These are phyloP conservation scores for Alternaria alternata DNA, from an alignment of 2,329 filamentous ascomycete species.

Conservation along the genomic window DNA sequence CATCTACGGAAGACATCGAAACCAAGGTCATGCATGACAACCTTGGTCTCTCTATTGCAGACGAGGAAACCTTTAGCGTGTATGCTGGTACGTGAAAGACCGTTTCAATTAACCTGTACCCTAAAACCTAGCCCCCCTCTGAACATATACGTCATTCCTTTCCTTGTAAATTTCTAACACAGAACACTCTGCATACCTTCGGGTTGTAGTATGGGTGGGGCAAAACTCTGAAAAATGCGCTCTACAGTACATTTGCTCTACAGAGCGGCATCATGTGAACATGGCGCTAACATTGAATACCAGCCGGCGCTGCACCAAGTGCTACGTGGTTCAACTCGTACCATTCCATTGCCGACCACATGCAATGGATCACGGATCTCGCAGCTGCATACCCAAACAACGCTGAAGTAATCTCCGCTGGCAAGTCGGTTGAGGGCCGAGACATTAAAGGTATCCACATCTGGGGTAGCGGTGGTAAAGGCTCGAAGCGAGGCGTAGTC, in stretches of 20 bases:
- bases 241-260: conserved; percentile 13
- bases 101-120: too few relatives aligned
- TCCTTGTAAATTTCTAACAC: too few relatives aligned
- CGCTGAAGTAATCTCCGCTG: conserved; percentile 45
- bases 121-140: too few relatives aligned
- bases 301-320: conserved; percentile 41
- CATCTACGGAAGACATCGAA: conserved; percentile 36
- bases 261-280: conserved; percentile 7
- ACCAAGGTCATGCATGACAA: conserved; percentile 49
- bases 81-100: conserved; percentile 36
- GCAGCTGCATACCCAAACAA: conserved; percentile 47
- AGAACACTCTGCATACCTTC: too few relatives aligned
- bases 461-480: conserved; percentile 50
- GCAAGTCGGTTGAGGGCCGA: conserved; percentile 48
- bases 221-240: too few relatives aligned
- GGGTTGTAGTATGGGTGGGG: too few relatives aligned
- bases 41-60: conserved; percentile 46
- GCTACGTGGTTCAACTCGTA: conserved; percentile 50
- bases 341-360: conserved; percentile 47
- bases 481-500: conserved; percentile 47
- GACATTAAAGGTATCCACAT: conserved; percentile 51
- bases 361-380: conserved; percentile 46
- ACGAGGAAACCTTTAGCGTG: conserved; percentile 39
- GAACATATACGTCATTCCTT: too few relatives aligned
- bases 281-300: conserved; percentile 24